Conservation (phyloP, 331 rosid genomes). For the Pyrus hybrid region DNA sequence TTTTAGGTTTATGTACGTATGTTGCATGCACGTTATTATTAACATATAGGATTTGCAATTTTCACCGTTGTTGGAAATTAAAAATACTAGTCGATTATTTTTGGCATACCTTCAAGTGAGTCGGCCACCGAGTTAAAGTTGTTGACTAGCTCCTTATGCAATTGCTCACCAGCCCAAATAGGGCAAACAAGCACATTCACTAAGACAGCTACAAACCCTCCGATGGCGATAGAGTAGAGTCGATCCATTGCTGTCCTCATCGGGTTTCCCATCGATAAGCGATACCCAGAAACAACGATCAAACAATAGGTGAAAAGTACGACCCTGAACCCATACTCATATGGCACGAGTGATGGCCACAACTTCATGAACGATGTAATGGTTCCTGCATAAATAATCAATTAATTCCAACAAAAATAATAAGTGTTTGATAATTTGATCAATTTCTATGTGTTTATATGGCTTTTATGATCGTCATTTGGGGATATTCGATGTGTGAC, state of each 20-base stretch:
- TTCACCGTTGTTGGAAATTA: too few species aligned
- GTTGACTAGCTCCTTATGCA: conserved; percentile 43
- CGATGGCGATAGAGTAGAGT: conserved; percentile 62
- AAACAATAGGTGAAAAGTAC: conserved; percentile 49
- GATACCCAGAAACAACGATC: conserved; percentile 54
- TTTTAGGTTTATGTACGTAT: too few species aligned
- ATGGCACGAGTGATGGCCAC: conserved; percentile 50
- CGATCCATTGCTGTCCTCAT: conserved; percentile 44
- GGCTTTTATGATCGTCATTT: neutral
- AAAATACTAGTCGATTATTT: neutral
- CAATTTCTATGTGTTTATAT: neutral
- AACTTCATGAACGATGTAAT: conserved; percentile 56
- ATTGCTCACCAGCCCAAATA: conserved; percentile 71
- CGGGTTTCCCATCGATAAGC: conserved; percentile 52
- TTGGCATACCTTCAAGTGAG: conserved; percentile 52
- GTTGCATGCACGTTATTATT: too few species aligned
- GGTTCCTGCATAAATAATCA: conserved; percentile 26
- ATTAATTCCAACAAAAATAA: neutral
- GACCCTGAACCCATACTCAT: conserved; percentile 64
- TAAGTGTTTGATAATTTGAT: neutral
- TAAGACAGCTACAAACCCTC: conserved; percentile 53
- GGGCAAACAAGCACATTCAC: conserved; percentile 57
- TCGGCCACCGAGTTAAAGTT: conserved; percentile 52
- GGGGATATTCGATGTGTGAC: neutral
- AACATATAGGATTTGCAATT: too few species aligned